Base-by-base conservation (phyloP, 306 rosid species). In the Pyrus betulifolia region DNA sequence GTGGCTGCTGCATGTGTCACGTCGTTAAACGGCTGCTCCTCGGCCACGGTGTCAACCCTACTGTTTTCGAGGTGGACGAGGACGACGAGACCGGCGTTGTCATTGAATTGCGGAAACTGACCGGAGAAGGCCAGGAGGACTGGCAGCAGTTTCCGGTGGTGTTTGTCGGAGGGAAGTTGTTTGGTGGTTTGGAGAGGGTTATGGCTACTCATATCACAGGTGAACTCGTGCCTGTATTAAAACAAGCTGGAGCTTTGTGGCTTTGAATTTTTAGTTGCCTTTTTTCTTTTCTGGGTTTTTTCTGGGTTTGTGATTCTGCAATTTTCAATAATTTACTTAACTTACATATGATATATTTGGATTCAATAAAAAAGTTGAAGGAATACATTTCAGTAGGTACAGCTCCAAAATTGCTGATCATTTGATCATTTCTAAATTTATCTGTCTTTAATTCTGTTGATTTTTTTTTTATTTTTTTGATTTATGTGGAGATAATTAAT, bases 241-340 rank as follows among this genome's bases (percentile, higher is more conserved):
- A 89, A 79, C 86, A 90, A 22, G 98, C 97, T 8, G 98, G 98
- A 14, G 98, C 98, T 77, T 76, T 94, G 78, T 94, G 98, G 98
- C 98, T 94, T 75, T 94, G 88, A 89, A 13, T 12, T 2, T n/a
- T 5, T 2, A 49, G 30, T 35, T 25, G 1, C 6, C 61, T 45
- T 15, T 66, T 57, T 2, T 57, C 3, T 67, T 19, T 46, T 23
- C 0, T 21, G 38, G 6, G 38, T 21, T 49, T 1, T 55, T 57
- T n/a, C 4, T 5, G 21, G 21, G 6, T 17, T 49, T 49, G 55
- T 49, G 17, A 15, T 49, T 49, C 55, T 4, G 62, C 25, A 6
- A 27, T 12, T 14, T 60, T 28, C 2, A 31, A 31, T 63, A 15
- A 4, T 63, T 63, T 28, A 18, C 42, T n/a, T 28, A 17, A 30